Evolutionary conservation across 495 filamentous ascomycete species (phyloP).

Genomic region (Neurospora tetrasperma): DNA sequence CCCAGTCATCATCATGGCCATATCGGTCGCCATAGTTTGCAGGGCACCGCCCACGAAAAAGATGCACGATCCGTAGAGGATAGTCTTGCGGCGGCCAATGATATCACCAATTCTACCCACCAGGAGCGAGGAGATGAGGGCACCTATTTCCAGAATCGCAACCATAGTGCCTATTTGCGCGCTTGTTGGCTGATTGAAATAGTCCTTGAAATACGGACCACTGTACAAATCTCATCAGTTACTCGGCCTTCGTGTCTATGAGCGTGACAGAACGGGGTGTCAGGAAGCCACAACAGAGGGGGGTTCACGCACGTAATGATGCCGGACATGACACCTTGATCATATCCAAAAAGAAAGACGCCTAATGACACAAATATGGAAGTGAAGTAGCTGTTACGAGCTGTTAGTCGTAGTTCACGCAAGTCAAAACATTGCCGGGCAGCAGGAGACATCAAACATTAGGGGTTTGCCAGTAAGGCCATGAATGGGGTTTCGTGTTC

Average conservation of each 20-base stretch:
- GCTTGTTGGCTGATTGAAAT: slow-evolving; percentile 77
- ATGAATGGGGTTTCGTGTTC: slow-evolving; percentile 61
- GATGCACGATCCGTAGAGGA: slow-evolving; percentile 84
- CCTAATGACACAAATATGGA: slow-evolving; percentile 96
- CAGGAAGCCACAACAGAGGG: background rate
- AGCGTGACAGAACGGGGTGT: background rate
- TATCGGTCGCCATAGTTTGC: slow-evolving; percentile 69
- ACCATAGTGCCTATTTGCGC: slow-evolving; percentile 93
- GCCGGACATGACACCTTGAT: slow-evolving; percentile 98
- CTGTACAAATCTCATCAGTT: slow-evolving; percentile 35
- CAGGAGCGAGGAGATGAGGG: slow-evolving; percentile 79
- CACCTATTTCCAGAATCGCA: slow-evolving; percentile 88
- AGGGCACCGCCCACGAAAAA: slow-evolving; percentile 86
- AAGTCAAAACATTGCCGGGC: background rate
- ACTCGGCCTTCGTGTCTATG: slow-evolving; percentile 5
- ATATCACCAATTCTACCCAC: slow-evolving; percentile 87
- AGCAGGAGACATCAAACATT: slow-evolving; percentile 48
- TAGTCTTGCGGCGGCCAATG: slow-evolving; percentile 80
- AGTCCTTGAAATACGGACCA: slow-evolving; percentile 75
- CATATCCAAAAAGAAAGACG: slow-evolving; percentile 97
- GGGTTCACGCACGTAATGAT: slow-evolving; percentile 79
- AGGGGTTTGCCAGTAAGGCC: slow-evolving; percentile 93
- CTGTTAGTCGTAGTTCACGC: background rate
- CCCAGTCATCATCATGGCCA: slow-evolving; percentile 88
- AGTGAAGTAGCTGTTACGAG: slow-evolving; percentile 70